Evolutionary conservation across 192 early-diverging fungal species (phyloP).

Genomic region (Coemansia sp.): DNA sequence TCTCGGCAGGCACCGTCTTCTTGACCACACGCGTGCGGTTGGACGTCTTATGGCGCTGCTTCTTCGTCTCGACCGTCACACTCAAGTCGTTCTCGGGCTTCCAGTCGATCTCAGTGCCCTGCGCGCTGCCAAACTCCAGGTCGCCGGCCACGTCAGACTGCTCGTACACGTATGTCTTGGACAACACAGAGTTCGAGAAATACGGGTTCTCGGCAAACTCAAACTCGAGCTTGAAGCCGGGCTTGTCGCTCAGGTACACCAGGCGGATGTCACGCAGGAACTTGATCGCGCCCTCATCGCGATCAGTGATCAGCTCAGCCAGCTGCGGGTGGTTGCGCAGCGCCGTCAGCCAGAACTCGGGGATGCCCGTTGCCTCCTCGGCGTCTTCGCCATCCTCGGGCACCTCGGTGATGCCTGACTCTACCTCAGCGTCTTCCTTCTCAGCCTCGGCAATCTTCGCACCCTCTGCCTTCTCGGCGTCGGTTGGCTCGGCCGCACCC

Average conservation of each 20-base stretch:
- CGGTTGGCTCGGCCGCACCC: conserved; percentile 88
- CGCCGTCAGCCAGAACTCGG: conserved; percentile 95
- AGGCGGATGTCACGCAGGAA: conserved; percentile 85
- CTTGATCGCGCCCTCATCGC: conserved; percentile 88
- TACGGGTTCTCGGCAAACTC: conserved; percentile 84
- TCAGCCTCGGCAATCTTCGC: conserved; percentile 64
- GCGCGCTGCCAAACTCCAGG: conserved; percentile 88
- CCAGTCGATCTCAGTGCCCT: conserved; percentile 91
- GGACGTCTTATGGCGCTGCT: conserved; percentile 97
- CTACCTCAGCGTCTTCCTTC: conserved; percentile 58
- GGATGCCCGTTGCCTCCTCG: conserved; percentile 67
- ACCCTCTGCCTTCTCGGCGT: conserved; percentile 71
- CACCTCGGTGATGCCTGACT: conserved; percentile 47
- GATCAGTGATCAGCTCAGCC: conserved; percentile 82
- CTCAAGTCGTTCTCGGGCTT: conserved; percentile 96
- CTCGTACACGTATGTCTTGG: conserved; percentile 92
- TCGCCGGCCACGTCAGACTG: conserved; percentile 79
- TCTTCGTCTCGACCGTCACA: conserved; percentile 93
- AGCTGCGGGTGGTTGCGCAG: conserved; percentile 84
- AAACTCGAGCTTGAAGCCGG: conserved; percentile 95
- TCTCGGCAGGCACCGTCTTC: conserved; percentile 91
- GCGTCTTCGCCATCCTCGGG: conserved; percentile 57
- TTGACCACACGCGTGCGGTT: conserved; percentile 98
- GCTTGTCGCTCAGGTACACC: conserved; percentile 78
- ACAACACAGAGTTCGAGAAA: conserved; percentile 84